Percentiles rank a stretch among this genome's conserved stretches.
Conservation (phyloP, 257 asterid genomes). For the Nicotiana sylvestris region DNA sequence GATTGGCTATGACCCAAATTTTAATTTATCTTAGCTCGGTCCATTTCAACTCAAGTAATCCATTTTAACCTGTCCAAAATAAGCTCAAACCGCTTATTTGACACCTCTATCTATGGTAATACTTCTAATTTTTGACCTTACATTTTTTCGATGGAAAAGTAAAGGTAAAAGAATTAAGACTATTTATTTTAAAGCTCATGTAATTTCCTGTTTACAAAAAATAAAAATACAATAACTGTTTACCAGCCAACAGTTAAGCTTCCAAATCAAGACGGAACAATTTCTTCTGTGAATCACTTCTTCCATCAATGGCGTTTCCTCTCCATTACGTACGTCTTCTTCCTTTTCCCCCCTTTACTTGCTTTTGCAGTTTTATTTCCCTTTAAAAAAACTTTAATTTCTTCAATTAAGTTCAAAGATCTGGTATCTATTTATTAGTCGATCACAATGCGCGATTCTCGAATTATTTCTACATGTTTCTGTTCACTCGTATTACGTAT, state of each 20-base stretch:
- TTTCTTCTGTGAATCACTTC: not conserved
- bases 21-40: no score
- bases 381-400: not conserved
- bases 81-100: no score
- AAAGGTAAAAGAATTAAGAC: no score
- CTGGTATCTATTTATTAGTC: not conserved
- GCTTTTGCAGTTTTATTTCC: not conserved
- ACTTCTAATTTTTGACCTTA: no score
- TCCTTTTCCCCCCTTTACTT: not conserved
- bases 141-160: no score
- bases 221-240: not conserved
- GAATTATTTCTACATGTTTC: not conserved
- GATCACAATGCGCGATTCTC: not conserved
- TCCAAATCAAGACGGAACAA: not conserved
- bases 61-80: no score
- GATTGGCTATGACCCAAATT: no score
- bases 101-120: no score
- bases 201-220: not conserved
- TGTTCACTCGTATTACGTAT: not conserved
- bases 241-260: not conserved
- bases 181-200: no score
- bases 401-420: not conserved
- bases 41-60: no score
- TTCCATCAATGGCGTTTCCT: constrained; percentile 8
- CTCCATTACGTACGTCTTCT: not conserved